Evolutionary conservation across 2,329 filamentous ascomycete species (phyloP).

Genomic region (Lecanicillium sp.): DNA sequence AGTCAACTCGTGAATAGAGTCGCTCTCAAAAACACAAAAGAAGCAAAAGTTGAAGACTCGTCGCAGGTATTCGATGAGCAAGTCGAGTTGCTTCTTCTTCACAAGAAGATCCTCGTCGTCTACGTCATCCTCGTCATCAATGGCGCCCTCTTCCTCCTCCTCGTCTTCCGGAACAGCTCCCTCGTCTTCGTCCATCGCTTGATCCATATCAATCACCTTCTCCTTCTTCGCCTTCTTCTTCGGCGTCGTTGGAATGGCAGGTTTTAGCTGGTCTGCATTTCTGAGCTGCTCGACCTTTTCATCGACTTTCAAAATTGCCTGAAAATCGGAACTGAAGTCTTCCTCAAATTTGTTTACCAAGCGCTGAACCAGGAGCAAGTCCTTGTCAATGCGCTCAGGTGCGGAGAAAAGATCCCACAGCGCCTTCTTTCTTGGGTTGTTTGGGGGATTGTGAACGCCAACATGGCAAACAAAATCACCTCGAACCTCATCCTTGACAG

Average conservation of each 20-base stretch:
- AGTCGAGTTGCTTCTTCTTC: constrained; percentile 95
- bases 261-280: constrained; percentile 68
- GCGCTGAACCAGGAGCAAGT: constrained; percentile 74
- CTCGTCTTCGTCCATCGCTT: constrained; percentile 56
- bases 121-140: constrained; percentile 71
- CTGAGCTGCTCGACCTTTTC: constrained; percentile 77
- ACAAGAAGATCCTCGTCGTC: constrained; percentile 84
- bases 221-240: constrained; percentile 57
- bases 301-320: constrained; percentile 74
- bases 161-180: constrained; percentile 71
- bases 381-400: constrained; percentile 86
- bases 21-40: constrained; percentile 98
- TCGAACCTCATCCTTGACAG: constrained; percentile 85
- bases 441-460: constrained; percentile 85
- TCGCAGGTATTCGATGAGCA: constrained; percentile 92
- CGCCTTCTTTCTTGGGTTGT: constrained; percentile 83
- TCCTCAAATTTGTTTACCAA: constrained; percentile 78
- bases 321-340: constrained; percentile 70
- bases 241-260: constrained; percentile 44
- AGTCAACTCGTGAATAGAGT: constrained; percentile 91
- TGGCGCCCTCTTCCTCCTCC: constrained; percentile 72
- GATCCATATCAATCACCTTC: constrained; percentile 52
- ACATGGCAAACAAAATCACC: constrained; percentile 98
- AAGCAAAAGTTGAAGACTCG: constrained; percentile 99
- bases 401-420: constrained; percentile 95